Evolutionary conservation across 2,329 filamentous ascomycete genomes (phyloP), one percentile per base, ranked within the genome.

Genomic region (Botrytis squamosa): DNA sequence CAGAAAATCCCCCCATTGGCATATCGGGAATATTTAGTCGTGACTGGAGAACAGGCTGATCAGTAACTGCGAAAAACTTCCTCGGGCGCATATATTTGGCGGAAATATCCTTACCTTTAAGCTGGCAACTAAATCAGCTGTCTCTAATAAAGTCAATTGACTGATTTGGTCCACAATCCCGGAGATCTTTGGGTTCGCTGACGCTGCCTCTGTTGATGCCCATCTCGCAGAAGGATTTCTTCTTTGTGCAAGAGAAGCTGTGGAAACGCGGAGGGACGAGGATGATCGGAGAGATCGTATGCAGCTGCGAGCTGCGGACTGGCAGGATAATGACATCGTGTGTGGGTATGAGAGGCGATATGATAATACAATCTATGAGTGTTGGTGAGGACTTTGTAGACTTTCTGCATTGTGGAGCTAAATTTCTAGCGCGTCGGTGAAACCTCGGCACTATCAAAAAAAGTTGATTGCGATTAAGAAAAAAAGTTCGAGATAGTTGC

Each of bases 141-240:
- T 99, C 89, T 99, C 97, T 80, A 99, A 86, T 74, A 99, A 88
- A 63, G 95, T 99, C 89, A 99, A 92, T 89, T 96, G 91, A 85
- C 95, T 97, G 84, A 99, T 99, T 85, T 99, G 95, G 83, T 99
- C 95, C 81, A 99, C 96, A 81, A 99, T 99, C 75, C 89, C 90
- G 79, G 91, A 85, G 81, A 99, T 97, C 89, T 99, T 99, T 76
- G 96, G 94, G 85, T 93, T 97, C 76, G 86, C 84, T 80, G 88
- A 83, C 73, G 86, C 84, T 73, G 89, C 90, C 80, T 95, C 92
- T 79, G 94, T 95, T 76, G 94, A 95, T 84, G 96, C 93, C 92
- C 93, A 95, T 89, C 96, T 90, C 82, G 89, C 82, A 77, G 83
- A 82, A 73, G 84, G 80, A 78, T 83, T 84, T 81, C 85, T 85